Evolutionary conservation across 495 filamentous ascomycete species (phyloP).

Genomic region (Entonaema liquescens): DNA sequence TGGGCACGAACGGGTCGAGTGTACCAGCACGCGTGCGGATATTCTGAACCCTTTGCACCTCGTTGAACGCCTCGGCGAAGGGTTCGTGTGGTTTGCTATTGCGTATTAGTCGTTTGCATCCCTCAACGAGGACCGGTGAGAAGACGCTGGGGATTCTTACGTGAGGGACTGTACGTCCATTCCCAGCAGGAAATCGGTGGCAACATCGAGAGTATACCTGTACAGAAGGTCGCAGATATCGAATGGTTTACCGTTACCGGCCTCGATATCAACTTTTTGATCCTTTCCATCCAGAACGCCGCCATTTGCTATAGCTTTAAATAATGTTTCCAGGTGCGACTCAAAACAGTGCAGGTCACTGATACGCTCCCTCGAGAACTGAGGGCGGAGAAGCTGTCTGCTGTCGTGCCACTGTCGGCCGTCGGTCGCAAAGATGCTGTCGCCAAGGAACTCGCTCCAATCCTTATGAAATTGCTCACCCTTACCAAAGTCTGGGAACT

Average conservation of each 20-base stretch:
- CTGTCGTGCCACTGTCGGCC: conserved; percentile 76
- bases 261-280: conserved; percentile 55
- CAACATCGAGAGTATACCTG: conserved; percentile 81
- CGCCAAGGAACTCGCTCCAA: conserved; percentile 78
- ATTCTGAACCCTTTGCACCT: conserved; percentile 75
- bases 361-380: conserved; percentile 84
- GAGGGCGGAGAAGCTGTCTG: conserved; percentile 80
- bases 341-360: conserved; percentile 84
- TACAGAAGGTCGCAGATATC: conserved; percentile 79
- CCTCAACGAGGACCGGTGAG: conserved; percentile 18
- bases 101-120: conserved; percentile 8
- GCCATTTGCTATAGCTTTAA: conserved; percentile 65
- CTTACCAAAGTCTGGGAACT: conserved; percentile 79
- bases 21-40: conserved; percentile 66
- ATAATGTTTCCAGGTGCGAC: conserved; percentile 72
- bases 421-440: conserved; percentile 83
- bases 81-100: conserved; percentile 51
- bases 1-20: conserved; percentile 64
- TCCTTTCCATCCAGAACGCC: conserved; percentile 57
- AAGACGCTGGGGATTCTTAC: conserved; percentile 39
- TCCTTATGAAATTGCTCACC: conserved; percentile 72
- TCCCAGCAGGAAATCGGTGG: conserved; percentile 89
- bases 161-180: conserved; percentile 73
- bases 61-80: conserved; percentile 79
- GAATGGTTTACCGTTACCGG: conserved; percentile 61